A percentile compares a stretch with the other conserved stretches of the same genome.
phyloP scores from a whole-genome alignment of 495 filamentous ascomycete species.

The Alectoria sarmentosa region DNA sequence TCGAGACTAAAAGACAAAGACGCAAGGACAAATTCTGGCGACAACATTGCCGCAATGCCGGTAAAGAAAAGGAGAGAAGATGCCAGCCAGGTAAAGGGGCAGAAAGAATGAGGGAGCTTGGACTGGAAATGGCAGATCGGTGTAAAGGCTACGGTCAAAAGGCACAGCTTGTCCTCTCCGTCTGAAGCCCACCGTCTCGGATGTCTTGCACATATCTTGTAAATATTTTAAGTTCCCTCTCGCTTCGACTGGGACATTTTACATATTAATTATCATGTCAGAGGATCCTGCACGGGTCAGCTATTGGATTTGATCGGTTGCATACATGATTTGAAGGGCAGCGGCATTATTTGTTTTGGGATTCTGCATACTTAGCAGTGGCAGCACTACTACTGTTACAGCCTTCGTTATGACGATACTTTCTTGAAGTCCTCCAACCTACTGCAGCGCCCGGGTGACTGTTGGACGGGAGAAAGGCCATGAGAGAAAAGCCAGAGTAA shows the following conservation, averaged over 20 bases:
- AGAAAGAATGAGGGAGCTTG: conserved; percentile 90
- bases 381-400: not conserved
- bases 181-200: conserved; percentile 38
- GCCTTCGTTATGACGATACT: not conserved
- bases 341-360: not conserved
- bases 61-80: conserved; percentile 53
- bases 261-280: conserved; percentile 10
- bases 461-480: not conserved
- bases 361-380: not conserved
- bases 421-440: not conserved
- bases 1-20: conserved; percentile 87
- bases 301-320: conserved; percentile 4
- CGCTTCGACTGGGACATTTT: conserved; percentile 1
- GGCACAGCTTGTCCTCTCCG: conserved; percentile 74
- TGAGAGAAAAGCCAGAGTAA: too few species aligned
- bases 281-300: not conserved
- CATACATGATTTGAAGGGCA: not conserved
- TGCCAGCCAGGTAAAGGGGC: conserved; percentile 76
- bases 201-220: conserved; percentile 10
- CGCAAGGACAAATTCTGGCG: conserved; percentile 85
- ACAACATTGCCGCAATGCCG: conserved; percentile 66
- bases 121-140: conserved; percentile 71
- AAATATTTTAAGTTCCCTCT: conserved; percentile 8
- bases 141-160: conserved; percentile 57
- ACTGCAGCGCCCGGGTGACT: not conserved